Base-by-base conservation (phyloP, 441 rosid species). In the Corymbia citriodora region DNA sequence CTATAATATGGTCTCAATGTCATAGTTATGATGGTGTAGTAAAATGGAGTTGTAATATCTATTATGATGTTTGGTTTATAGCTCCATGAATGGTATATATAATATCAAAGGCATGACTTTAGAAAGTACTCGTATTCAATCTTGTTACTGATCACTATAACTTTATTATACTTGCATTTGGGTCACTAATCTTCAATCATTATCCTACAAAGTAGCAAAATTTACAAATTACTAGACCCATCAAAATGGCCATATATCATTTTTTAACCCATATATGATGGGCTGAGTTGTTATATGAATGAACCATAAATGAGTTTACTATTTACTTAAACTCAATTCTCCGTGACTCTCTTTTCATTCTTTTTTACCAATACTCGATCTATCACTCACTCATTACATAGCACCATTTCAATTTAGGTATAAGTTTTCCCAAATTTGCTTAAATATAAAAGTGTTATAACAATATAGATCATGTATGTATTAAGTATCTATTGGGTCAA, bases 391-490 rank as follows among this genome's bases (percentile, higher is more conserved):
- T 57, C 29, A 4, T 3, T 57, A 8, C 29, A 10, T 13, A 10
- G 3, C 2, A 11, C 23, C 2, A 1, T 8, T 59, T 59, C 5
- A 25, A 25, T 59, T 59, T 25, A 7, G 25, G n/a, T 25, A 59
- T 59, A 25, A 59, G 2, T 23, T 25, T 59, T 59, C 7, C 7
- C 10, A 25, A 2, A 23, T 1, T 59, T 40, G 45, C 6, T 40
- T 40, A 40, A 40, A 40, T 40, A 40, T 40, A 6, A 40, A 40
- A 40, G 40, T 40, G 45, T 40, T 5, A 4, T 40, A 40, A 40
- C 45, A 40, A 40, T 40, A 4, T 4, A 0, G 8, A 29, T 10
- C 7, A 0, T 0, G 14, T 59, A 1, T 10, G 29, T 25, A 6
- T 59, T 12, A 59, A 59, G 63, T 59, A 59, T 59, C 7, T 3